Evolutionary conservation across 441 rosid species (phyloP).

Genomic region (Populus hybrid): DNA sequence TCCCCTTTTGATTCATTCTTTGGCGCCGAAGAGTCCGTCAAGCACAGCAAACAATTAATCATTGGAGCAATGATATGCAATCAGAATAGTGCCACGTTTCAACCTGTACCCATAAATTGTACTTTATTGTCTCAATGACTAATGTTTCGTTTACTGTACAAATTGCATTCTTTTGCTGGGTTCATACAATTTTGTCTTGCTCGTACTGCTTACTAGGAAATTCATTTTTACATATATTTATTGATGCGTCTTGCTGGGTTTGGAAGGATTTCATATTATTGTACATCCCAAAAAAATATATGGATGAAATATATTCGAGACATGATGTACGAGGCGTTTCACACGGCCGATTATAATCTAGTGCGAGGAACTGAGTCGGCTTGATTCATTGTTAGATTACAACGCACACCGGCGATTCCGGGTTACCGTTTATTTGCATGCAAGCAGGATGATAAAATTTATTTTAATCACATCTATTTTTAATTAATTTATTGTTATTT

Average conservation of each 20-base stretch:
- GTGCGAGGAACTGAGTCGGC: too few relatives aligned
- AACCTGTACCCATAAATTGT: not conserved
- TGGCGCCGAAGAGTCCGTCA: not conserved
- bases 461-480: too few relatives aligned
- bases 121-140: not conserved
- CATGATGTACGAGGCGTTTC: too few relatives aligned
- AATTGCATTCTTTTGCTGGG: not conserved
- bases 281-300: too few relatives aligned
- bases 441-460: too few relatives aligned
- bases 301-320: too few relatives aligned
- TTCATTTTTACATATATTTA: not conserved
- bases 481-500: too few relatives aligned
- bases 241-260: not conserved
- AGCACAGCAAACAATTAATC: not conserved
- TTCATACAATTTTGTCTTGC: not conserved
- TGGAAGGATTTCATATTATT: too few relatives aligned
- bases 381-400: too few relatives aligned
- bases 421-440: too few relatives aligned
- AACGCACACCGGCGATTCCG: too few relatives aligned
- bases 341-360: too few relatives aligned
- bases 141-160: not conserved
- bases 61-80: not conserved
- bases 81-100: not conserved
- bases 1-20: not conserved
- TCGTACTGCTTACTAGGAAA: not conserved